A percentile compares a stretch with the other conserved stretches of the same genome.
Conservation (phyloP, 306 rosid genomes). For the Cicer arietinum region DNA sequence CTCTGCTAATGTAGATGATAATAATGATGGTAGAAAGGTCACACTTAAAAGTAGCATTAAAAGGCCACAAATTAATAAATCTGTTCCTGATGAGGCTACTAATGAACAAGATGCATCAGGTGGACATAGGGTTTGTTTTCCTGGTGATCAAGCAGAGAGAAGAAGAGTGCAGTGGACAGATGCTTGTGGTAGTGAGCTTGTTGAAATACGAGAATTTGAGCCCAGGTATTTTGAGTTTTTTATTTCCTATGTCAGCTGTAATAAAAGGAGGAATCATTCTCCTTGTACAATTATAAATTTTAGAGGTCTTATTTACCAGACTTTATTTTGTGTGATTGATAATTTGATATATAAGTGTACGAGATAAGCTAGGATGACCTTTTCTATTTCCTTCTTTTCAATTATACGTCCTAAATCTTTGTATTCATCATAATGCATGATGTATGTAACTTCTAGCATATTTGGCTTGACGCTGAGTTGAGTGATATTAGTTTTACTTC, state of each 20-base stretch:
- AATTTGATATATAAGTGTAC: conserved; percentile 23
- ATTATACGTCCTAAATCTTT: conserved; percentile 1
- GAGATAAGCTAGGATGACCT: conserved; percentile 20
- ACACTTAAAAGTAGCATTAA: conserved; percentile 85
- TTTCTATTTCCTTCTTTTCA: background rate
- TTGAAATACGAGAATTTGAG: conserved; percentile 85
- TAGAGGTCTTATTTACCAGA: conserved; percentile 14
- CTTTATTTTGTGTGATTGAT: conserved; percentile 34
- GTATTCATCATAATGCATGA: conserved; percentile 22
- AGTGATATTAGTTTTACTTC: conserved; percentile 32
- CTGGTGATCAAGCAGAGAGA: conserved; percentile 60
- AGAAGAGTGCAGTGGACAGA: conserved; percentile 98
- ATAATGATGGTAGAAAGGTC: conserved; percentile 53
- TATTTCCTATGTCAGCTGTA: conserved; percentile 25
- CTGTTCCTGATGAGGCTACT: conserved; percentile 56
- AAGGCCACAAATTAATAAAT: conserved; percentile 52
- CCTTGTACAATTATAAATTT: conserved; percentile 15
- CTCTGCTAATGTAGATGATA: conserved; percentile 49
- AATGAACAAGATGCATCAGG: conserved; percentile 52
- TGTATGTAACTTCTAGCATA: conserved; percentile 1
- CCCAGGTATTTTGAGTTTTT: conserved; percentile 70
- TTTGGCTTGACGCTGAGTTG: conserved; percentile 6
- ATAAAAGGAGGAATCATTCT: conserved; percentile 11
- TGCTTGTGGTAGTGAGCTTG: conserved; percentile 84
- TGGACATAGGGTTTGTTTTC: conserved; percentile 50